Evolutionary conservation across 2,329 filamentous ascomycete species (phyloP).

Genomic region (Pyrenophora graminea): DNA sequence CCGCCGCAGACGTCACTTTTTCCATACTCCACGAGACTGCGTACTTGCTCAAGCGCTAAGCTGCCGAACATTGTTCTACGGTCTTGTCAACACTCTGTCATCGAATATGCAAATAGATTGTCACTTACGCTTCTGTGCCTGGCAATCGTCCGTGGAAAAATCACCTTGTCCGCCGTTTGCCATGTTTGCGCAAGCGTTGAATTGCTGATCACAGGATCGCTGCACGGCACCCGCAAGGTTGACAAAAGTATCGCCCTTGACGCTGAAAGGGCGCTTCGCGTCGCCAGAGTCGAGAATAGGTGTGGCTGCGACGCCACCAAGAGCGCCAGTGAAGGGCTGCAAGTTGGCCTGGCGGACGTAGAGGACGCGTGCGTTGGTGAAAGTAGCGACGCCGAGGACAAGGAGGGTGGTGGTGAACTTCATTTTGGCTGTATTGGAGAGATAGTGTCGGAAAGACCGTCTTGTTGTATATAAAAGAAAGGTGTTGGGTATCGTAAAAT

Average conservation of each 20-base stretch:
- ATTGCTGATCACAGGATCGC: conserved; percentile 66
- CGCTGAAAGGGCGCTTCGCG: conserved; percentile 48
- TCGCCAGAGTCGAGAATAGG: conserved; percentile 56
- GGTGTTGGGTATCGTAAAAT: conserved; percentile 7
- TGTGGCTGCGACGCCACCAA: conserved; percentile 60
- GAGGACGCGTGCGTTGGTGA: conserved; percentile 26
- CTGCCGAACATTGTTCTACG: conserved; percentile 7
- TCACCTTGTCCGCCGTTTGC: conserved; percentile 57
- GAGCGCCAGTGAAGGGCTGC: conserved; percentile 50
- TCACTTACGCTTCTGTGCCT: conserved; percentile 54
- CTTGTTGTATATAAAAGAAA: not conserved
- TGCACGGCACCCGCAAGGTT: conserved; percentile 61
- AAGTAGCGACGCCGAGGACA: conserved; percentile 22
- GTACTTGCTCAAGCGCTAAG: not conserved
- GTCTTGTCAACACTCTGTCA: not conserved
- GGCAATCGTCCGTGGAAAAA: conserved; percentile 57
- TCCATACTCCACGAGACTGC: not conserved
- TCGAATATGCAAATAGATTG: not conserved
- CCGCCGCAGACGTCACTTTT: not conserved
- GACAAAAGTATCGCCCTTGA: conserved; percentile 53
- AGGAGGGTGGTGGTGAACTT: conserved; percentile 27
- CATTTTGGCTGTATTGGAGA: conserved; percentile 23
- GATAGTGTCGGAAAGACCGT: not conserved
- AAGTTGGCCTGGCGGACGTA: conserved; percentile 31
- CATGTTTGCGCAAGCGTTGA: conserved; percentile 63